Evolutionary conservation across 495 filamentous ascomycete species (phyloP), one percentile per base, ranked within the genome.

Genomic region (Penicillium samsonianum): DNA sequence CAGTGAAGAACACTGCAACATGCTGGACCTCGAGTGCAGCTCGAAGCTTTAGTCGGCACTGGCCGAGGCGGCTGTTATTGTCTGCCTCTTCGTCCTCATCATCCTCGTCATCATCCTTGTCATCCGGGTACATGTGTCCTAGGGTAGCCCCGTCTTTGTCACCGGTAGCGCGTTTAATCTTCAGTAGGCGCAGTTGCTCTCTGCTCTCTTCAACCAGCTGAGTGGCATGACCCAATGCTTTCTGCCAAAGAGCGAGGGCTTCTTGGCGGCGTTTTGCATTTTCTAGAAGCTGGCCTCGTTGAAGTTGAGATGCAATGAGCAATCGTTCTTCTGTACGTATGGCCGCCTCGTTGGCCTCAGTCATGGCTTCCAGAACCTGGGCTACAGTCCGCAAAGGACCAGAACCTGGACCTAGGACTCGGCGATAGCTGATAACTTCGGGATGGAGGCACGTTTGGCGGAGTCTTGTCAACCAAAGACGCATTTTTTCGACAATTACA

Each of bases 371-470:
- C 22, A 98, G 74, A 2, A 96, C 91, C 64, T 98, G 88, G 16
- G 82, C 80, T 6, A 96, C 87, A 8, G 91, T 93, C n/a, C 87
- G 77, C 48, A 94, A 71, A 8, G 87, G 86, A 0, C 83, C 88
- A 53, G 79, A 78, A 28, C 74, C 82, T 20, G 78, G 72, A 4
- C 90, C 89, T 6, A 96, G 73, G 0, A 84, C 84, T 53, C 81
- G 80, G 19, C 88, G 81, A 65, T 90, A 90, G n/a, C 77, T 77
- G 35, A 91, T 82, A 54, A n/a, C n/a, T n/a, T 92, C 79, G 3
- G 93, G 89, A 72, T 96, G 90, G n/a, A 97, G 80, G 57, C 90
- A 91, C 1, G 87, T 90, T 66, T 94, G 90, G 14, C 93, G 84
- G 31, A 98, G 80, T 46, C 86, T 72, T 1, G 78, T 78, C 8